phyloP scores from a whole-genome alignment of 108 stramenopile genomes.

The Cylindrotheca fusiformis region DNA sequence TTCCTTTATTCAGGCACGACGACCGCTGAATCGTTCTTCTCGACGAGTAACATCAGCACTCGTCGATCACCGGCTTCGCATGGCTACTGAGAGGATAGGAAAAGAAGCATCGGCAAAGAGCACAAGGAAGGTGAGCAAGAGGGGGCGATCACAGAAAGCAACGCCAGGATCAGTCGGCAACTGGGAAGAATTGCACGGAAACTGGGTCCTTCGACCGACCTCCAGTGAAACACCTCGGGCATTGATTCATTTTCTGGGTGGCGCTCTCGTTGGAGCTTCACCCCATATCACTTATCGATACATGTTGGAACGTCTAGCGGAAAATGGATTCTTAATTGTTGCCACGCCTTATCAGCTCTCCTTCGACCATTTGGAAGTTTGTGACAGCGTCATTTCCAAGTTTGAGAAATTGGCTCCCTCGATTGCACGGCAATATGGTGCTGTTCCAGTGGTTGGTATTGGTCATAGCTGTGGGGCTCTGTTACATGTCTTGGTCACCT shows the following conservation, averaged over 20 bases:
- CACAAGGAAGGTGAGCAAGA: background rate
- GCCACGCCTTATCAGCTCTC: conserved; percentile 92
- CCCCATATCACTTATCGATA: conserved; percentile 89
- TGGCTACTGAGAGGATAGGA: too few relatives aligned
- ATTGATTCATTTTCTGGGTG: conserved; percentile 89
- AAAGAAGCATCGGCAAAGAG: too few relatives aligned
- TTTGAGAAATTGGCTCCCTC: conserved; percentile 85
- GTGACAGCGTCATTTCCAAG: conserved; percentile 77
- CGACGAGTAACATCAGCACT: too few relatives aligned
- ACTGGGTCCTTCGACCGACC: conserved; percentile 73
- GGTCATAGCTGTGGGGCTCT: conserved; percentile 91
- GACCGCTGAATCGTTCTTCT: too few relatives aligned
- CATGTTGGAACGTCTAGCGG: conserved; percentile 75
- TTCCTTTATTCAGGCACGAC: too few relatives aligned
- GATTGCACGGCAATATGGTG: conserved; percentile 79
- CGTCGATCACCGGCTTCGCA: too few relatives aligned
- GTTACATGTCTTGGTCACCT: conserved; percentile 87
- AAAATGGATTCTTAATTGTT: conserved; percentile 83
- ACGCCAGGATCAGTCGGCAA: conserved; percentile 23
- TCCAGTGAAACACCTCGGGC: conserved; percentile 39
- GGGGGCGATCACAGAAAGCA: conserved; percentile 1
- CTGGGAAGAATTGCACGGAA: conserved; percentile 78
- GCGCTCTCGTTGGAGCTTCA: conserved; percentile 88
- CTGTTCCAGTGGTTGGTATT: conserved; percentile 89
- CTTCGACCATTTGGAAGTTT: conserved; percentile 87